Base-by-base conservation (phyloP, 2,329 filamentous ascomycete species). In the Phoma sp. region DNA sequence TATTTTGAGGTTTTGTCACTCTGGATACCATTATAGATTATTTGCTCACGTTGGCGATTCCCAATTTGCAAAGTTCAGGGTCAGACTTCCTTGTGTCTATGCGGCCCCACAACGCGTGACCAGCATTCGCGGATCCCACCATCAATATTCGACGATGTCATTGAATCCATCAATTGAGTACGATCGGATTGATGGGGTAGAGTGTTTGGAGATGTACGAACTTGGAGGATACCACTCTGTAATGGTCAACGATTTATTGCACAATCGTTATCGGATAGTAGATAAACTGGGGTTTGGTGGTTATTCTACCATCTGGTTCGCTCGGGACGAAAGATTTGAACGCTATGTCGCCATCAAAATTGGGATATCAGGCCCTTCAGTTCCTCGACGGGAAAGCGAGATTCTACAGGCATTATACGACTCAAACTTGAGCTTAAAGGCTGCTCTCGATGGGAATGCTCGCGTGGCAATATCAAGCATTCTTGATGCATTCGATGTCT, bases 251-350 rank as follows among this genome's bases (percentile, higher is more conserved):
- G 62, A 66, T 54, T 26, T 60, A 38, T 33, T 62, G n/a, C 45
- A 51, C 38, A 53, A 58, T 28, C 53, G 56, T 36, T 67, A 63
- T 46, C 57, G 59, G 23, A 51, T 67, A 23, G 50, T 64, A 7
- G 55, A 57, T 18, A 67, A 67, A 53, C 47, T 65, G 14, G 64
- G 62, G 2, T 64, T 55, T 39, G 62, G 62, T 28, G 48, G 42
- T 20, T 60, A 57, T 47, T 64, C 61, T 12, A 66, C 62, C 7
- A 56, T 64, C 30, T 67, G 61, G 62, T 53, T 67, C 28, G 55
- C 56, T 51, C 60, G 47, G 29, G 58, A 65, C 32, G 46, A 54
- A 32, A 40, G 12, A 33, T 7, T 34, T 2, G 33, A 53, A 42
- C 50, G 57, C 18, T 57, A 55, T 38, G 38, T 57, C 28, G 53